These are phyloP conservation scores for Lactuca sativa DNA, from an alignment of 129 eudicot genomes.

Conservation along the genomic window DNA sequence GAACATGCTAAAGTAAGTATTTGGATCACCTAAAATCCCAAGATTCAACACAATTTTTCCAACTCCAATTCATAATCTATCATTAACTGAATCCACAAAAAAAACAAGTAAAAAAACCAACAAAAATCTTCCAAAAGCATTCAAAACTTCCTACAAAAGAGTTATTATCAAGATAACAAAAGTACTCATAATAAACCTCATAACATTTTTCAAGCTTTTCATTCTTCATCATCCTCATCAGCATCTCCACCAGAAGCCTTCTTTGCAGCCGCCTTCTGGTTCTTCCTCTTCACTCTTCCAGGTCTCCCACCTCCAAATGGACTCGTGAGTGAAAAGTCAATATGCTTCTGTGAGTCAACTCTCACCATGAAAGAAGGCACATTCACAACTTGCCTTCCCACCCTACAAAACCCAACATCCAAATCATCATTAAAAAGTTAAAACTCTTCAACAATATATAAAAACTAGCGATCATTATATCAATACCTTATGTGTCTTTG, in stretches of 20 bases:
- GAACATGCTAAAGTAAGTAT: too few relatives aligned
- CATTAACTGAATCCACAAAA: conserved; percentile 2
- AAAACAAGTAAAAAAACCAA: conserved; percentile 8
- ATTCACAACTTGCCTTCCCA: conserved; percentile 78
- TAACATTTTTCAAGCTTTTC: neutral
- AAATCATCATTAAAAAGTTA: neutral
- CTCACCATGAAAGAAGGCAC: conserved; percentile 74
- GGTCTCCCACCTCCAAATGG: conserved; percentile 78
- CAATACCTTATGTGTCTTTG: conserved; percentile 75
- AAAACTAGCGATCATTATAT: neutral
- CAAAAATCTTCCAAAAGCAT: conserved; percentile 19
- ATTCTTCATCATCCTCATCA: conserved; percentile 70
- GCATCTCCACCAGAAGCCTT: conserved; percentile 73
- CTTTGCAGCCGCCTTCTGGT: conserved; percentile 74
- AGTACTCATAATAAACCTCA: neutral
- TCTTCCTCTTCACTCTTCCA: conserved; percentile 76
- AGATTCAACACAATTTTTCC: neutral
- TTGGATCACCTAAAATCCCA: neutral
- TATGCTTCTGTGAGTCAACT: conserved; percentile 64
- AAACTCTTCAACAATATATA: neutral
- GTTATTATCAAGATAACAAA: conserved; percentile 6
- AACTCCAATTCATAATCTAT: conserved; percentile 12
- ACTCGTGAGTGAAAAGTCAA: conserved; percentile 73
- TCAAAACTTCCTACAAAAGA: conserved; percentile 39
- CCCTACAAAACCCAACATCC: conserved; percentile 25